phyloP scores from a whole-genome alignment of 2,329 filamentous ascomycete genomes.

The Xylaria digitata region DNA sequence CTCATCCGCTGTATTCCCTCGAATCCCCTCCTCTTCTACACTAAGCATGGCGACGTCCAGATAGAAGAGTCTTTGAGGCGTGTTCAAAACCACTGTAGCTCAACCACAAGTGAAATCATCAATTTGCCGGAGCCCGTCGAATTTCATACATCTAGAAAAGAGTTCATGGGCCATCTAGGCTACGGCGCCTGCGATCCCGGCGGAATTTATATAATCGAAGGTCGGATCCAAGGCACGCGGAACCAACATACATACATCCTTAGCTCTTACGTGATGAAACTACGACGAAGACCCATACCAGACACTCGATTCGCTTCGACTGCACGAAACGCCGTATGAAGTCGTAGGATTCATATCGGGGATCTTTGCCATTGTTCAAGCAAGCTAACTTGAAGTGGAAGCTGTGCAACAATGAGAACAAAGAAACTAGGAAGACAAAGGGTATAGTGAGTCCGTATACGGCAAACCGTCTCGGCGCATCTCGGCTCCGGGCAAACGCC shows the following conservation, averaged over 20 bases:
- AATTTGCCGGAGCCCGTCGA: too few relatives aligned
- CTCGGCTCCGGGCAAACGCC: slow-evolving; percentile 10
- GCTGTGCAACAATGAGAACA: slow-evolving; percentile 5
- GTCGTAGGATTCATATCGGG: neutral
- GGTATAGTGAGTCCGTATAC: neutral
- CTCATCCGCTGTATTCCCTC: neutral
- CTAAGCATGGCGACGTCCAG: neutral
- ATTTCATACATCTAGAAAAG: neutral
- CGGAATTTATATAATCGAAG: slow-evolving; percentile 1
- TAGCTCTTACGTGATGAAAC: neutral
- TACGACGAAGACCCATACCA: neutral
- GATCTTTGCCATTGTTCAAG: neutral
- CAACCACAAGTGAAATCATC: neutral
- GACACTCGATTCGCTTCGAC: neutral
- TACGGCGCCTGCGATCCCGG: neutral
- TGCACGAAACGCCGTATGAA: neutral
- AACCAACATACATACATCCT: slow-evolving; percentile 1
- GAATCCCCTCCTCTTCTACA: neutral
- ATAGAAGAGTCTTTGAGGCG: neutral
- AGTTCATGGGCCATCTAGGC: neutral
- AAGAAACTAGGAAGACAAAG: neutral
- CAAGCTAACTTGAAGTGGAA: slow-evolving; percentile 22
- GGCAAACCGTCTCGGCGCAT: slow-evolving; percentile 12
- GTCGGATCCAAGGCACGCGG: neutral
- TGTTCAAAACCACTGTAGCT: neutral